Percentiles rank a stretch among this genome's conserved stretches.
These are phyloP conservation scores for Favolaschia claudopus DNA, from an alignment of 768 basidiomycete genomes.

Conservation along the genomic window DNA sequence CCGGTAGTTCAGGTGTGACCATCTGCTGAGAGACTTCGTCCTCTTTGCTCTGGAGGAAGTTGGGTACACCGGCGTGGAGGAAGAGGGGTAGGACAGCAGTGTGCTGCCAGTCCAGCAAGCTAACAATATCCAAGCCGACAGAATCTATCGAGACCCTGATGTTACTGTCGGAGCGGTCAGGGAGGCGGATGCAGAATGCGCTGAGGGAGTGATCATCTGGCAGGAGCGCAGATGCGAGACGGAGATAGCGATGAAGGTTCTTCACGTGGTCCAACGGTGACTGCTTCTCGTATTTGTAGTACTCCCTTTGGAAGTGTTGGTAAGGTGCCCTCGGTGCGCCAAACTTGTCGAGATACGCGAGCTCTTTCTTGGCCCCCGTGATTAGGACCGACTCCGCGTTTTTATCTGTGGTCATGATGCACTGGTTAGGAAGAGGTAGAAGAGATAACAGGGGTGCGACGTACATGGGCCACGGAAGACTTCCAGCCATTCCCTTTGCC, in stretches of 20 bases:
- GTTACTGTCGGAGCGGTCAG: slow-evolving; percentile 36
- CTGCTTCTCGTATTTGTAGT: slow-evolving; percentile 38
- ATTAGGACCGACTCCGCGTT: slow-evolving; percentile 34
- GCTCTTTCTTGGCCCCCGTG: slow-evolving; percentile 37
- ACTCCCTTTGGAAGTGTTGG: slow-evolving; percentile 32
- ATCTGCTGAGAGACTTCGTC: slow-evolving; percentile 33
- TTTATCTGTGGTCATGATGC: slow-evolving; percentile 30
- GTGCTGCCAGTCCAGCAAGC: slow-evolving; percentile 43
- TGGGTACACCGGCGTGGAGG: slow-evolving; percentile 38
- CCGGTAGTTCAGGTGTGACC: slow-evolving; percentile 33
- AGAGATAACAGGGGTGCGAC: slow-evolving; percentile 24
- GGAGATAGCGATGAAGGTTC: slow-evolving; percentile 39
- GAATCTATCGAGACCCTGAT: slow-evolving; percentile 32
- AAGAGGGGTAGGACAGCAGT: slow-evolving; percentile 38
- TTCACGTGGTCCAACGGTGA: slow-evolving; percentile 37
- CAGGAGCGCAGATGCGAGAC: slow-evolving; percentile 36
- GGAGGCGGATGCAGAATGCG: slow-evolving; percentile 40
- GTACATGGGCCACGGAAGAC: slow-evolving; percentile 35
- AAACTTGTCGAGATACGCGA: slow-evolving; percentile 39
- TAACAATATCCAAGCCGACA: slow-evolving; percentile 21
- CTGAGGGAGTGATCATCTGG: slow-evolving; percentile 30
- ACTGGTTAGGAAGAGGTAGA: slow-evolving; percentile 19
- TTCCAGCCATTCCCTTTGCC: slow-evolving; percentile 28
- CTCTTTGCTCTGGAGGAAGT: slow-evolving; percentile 35
- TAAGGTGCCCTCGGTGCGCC: slow-evolving; percentile 37